Evolutionary conservation across 2,329 filamentous ascomycete genomes (phyloP).

Genomic region (Stagonosporopsis tanaceti): DNA sequence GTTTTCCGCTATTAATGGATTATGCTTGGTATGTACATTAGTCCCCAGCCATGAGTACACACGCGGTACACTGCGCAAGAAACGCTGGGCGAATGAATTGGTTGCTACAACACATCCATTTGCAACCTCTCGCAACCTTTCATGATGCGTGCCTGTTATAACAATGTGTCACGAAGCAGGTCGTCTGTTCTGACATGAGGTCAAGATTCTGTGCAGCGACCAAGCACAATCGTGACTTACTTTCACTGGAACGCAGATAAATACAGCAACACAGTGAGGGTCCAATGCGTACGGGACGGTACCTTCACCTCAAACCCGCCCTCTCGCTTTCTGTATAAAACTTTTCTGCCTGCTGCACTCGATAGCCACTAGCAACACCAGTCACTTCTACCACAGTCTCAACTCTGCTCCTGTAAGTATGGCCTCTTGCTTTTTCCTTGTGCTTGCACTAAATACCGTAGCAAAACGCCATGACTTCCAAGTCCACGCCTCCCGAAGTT

Average conservation of each 20-base stretch:
- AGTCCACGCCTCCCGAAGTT: neutral
- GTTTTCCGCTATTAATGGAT: constrained; percentile 16
- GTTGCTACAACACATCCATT: neutral
- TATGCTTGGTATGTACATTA: constrained; percentile 20
- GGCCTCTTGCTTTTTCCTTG: neutral
- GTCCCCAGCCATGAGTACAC: constrained; percentile 13
- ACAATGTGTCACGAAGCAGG: neutral
- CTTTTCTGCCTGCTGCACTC: neutral
- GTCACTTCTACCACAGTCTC: neutral
- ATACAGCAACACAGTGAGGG: neutral
- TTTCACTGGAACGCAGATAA: neutral
- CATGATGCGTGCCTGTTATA: neutral
- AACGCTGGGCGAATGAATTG: constrained; percentile 2
- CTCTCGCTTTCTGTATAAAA: neutral
- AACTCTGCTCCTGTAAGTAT: neutral
- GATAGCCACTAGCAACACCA: neutral
- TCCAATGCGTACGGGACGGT: neutral
- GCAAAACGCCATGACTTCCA: constrained; percentile 2
- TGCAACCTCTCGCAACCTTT: neutral
- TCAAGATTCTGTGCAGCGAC: neutral
- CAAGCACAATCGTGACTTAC: neutral
- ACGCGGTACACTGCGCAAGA: neutral
- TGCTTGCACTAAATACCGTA: neutral
- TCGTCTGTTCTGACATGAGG: too few species aligned
- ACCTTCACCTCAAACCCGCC: constrained; percentile 8